Conservation (phyloP, 2,329 filamentous ascomycete genomes). For the Coleophoma eucalyptorum region DNA sequence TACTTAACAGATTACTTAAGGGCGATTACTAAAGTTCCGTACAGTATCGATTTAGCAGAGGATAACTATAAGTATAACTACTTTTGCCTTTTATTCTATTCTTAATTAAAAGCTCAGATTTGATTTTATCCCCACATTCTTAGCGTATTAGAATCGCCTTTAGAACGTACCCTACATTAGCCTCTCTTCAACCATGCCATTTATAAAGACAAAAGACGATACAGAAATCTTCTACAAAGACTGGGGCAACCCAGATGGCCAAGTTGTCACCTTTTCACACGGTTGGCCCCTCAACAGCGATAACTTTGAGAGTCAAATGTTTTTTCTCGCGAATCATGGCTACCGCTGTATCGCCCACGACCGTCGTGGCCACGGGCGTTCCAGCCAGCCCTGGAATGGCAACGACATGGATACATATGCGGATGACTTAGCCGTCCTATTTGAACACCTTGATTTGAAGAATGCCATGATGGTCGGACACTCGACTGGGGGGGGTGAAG, state of each 20-base stretch:
- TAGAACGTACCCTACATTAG: no score
- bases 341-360: constrained; percentile 34
- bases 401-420: constrained; percentile 36
- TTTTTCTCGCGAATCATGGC: constrained; percentile 31
- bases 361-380: constrained; percentile 34
- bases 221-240: constrained; percentile 37
- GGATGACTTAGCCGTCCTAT: constrained; percentile 32
- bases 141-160: no score
- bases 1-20: no score
- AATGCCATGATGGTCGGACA: constrained; percentile 33
- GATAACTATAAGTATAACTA: no score
- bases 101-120: no score
- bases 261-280: constrained; percentile 31
- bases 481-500: constrained; percentile 36
- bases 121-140: no score
- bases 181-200: constrained; percentile 17
- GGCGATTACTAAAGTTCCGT: no score
- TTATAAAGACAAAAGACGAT: constrained; percentile 32
- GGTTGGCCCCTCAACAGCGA: constrained; percentile 36
- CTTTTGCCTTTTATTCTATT: no score
- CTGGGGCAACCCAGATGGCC: constrained; percentile 33
- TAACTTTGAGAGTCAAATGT: constrained; percentile 35
- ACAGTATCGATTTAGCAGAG: no score
- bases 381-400: constrained; percentile 33
- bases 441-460: constrained; percentile 30